Evolutionary conservation across 2,329 filamentous ascomycete genomes (phyloP).

Genomic region (Xylaria hypoxylon): DNA sequence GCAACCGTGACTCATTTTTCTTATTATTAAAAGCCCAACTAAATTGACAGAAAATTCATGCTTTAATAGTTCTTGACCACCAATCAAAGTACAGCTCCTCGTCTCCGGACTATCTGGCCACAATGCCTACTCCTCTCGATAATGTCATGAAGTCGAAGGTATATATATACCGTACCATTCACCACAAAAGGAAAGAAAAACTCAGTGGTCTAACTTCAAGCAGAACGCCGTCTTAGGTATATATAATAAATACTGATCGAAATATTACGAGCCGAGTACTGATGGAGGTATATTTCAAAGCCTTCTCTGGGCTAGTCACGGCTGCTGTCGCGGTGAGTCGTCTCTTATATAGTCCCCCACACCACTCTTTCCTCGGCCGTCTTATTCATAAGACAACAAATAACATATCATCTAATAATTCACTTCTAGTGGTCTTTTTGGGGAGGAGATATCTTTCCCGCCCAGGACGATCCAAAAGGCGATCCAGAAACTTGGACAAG

Average conservation of each 20-base stretch:
- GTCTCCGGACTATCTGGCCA: constrained; percentile 42
- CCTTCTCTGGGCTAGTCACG: constrained; percentile 84
- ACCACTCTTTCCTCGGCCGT: not conserved
- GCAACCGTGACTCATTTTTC: constrained; percentile 33
- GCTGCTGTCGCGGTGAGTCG: constrained; percentile 72
- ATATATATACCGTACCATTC: constrained; percentile 36
- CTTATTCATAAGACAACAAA: not conserved
- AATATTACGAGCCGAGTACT: constrained; percentile 37
- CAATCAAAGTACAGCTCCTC: constrained; percentile 4
- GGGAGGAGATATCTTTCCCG: constrained; percentile 86
- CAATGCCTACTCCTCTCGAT: constrained; percentile 77
- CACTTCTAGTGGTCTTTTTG: constrained; percentile 76
- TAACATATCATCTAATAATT: constrained; percentile 10
- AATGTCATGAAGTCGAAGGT: constrained; percentile 77
- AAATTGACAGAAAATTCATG: constrained; percentile 2
- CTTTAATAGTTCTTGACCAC: constrained; percentile 3
- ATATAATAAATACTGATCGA: constrained; percentile 23
- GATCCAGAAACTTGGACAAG: constrained; percentile 78
- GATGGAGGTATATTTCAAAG: constrained; percentile 57
- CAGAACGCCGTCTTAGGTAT: constrained; percentile 78
- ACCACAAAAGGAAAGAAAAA: not conserved
- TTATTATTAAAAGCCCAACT: not conserved
- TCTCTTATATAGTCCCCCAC: not conserved
- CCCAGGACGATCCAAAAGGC: constrained; percentile 79
- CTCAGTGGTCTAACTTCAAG: constrained; percentile 34